Evolutionary conservation across 2,329 filamentous ascomycete genomes (phyloP), one percentile per base, ranked within the genome.

Genomic region (Pseudogymnoascus sp.): DNA sequence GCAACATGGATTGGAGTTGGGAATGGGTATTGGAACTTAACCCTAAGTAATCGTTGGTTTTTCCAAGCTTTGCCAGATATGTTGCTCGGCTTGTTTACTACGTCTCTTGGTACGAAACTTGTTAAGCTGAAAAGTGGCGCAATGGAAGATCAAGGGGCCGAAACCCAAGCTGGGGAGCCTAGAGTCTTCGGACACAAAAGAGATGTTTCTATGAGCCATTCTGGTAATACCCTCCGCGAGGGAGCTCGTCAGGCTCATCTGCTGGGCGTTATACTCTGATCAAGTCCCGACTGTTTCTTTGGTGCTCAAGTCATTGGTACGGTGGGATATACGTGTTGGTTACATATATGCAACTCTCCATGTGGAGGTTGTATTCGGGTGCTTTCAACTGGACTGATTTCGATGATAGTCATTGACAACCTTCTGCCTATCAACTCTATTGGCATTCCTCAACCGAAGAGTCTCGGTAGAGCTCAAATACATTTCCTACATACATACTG

Each of bases 11-110:
- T 16, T 38, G 59, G 59, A 14, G 59, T 60, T 42, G 59, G 82
- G 84, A 87, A 84, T 80, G 80, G 79, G 77, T 79, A 77, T 88
- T 86, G 91, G 90, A 92, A 92, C 90, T 92, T 96, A 96, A 96
- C 92, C 92, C 92, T 96, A 96, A 89, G 83, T 79, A 79, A 77
- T 79, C 74, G 76, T 79, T 85, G 89, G 89, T 90, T 86, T 85
- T 73, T 56, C 7, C 47, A 33, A 90, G 89, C 82, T 72, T 92
- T 89, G 85, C 85, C 85, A 84, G 80, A 81, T 75, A 79, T 78
- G 87, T 88, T 86, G 86, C 86, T 77, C 82, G 78, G 82, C 92
- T 74, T 92, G 92, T 76, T 77, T 73, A 73, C 64, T 68, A 65
- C 65, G 61, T 63, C 65, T 65, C 10, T 67, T 65, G 59, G 59